Base-by-base conservation (phyloP, 2,329 filamentous ascomycete genomes). In the Hypoxylon sp. region DNA sequence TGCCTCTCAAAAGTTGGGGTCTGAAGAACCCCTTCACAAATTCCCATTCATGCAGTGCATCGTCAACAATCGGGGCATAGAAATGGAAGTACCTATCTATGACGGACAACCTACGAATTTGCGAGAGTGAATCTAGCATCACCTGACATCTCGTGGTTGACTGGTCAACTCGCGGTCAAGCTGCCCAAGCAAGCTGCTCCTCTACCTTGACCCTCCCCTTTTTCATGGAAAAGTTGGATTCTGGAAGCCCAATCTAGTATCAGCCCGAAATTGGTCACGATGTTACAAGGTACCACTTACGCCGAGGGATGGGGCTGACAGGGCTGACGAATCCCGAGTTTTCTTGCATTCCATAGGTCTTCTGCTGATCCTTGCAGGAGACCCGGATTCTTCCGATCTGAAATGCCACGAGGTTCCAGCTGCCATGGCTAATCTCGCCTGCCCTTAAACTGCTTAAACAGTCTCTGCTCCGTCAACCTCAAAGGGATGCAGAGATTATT, bases 321-420 rank as follows among this genome's bases (percentile, higher is more conserved):
- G 66, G 69, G 66, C 69, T 69, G 69, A 67, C 63, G 69, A 68
- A 33, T 67, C 65, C 66, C 53, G 42, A 65, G 44, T 56, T 64
- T 46, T 39, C 37, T 54, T 37, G 48, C 26, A 33, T 48, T 61
- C 60, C 62, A 66, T 31, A 48, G 5, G 63, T 51, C 46, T 65
- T 69, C 58, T 50, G 33, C 53, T 62, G 39, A 66, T 56, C 63
- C 66, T 48, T 64, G 66, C 37, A 64, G 56, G 35, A 29, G 47
- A 63, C 66, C 69, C 69, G 69, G 67, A 65, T 71, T 71, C 69
- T 71, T 65, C 69, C 69, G 69, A 70, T 71, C 69, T 67, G 47
- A 65, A 66, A 67, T 69, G 53, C 65, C 65, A 68, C 66, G 68
- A 69, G 65, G 68, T 42, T 63, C 65, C 46, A 29, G 50, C 52